Evolutionary conservation across 176 grass and related monocot genomes (phyloP).

Genomic region (Zea luxurians): DNA sequence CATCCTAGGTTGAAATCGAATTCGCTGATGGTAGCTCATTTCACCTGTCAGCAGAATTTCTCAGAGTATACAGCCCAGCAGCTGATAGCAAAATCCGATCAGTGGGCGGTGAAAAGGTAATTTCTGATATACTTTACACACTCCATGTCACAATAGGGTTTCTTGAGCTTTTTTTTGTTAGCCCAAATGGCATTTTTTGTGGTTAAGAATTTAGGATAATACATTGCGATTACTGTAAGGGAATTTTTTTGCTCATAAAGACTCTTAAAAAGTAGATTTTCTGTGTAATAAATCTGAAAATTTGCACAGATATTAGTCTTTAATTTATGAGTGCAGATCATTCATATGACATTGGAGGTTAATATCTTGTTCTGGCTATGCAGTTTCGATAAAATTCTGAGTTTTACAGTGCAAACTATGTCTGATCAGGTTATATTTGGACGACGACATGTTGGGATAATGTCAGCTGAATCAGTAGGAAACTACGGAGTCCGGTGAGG

Average conservation of each 20-base stretch:
- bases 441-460: slow-evolving; percentile 73
- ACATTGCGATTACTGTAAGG: background rate
- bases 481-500: slow-evolving; percentile 86
- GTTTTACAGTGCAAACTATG: background rate
- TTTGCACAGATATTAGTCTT: background rate
- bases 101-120: slow-evolving; percentile 82
- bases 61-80: slow-evolving; percentile 85
- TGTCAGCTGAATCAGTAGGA: slow-evolving; percentile 94
- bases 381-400: background rate
- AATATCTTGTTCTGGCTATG: background rate
- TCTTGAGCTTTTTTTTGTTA: slow-evolving; percentile 14
- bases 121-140: background rate
- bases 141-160: background rate
- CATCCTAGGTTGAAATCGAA: slow-evolving; percentile 67
- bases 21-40: slow-evolving; percentile 72
- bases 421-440: slow-evolving; percentile 79
- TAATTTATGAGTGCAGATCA: background rate
- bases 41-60: slow-evolving; percentile 84
- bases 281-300: background rate
- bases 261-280: background rate
- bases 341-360: background rate
- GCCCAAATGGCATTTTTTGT: background rate
- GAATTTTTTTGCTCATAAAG: background rate
- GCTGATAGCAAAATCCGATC: slow-evolving; percentile 95
- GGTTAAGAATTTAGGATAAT: background rate